Evolutionary conservation across 169 alveolate species (phyloP).

Genomic region (Plasmodium sp.): DNA sequence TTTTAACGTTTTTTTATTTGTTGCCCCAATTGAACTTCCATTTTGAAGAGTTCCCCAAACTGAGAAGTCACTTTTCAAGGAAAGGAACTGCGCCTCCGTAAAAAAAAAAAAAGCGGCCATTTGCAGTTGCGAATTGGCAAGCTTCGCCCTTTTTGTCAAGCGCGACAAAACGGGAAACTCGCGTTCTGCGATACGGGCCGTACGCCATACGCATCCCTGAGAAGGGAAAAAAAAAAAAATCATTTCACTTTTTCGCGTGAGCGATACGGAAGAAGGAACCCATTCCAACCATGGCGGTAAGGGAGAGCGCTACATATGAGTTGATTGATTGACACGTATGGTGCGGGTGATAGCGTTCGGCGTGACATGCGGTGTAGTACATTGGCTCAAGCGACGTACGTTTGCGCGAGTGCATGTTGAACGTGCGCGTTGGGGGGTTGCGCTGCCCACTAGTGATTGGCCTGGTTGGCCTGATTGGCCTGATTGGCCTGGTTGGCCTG

Average conservation of each 20-base stretch:
- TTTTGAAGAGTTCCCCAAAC: not conserved
- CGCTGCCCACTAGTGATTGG: not conserved
- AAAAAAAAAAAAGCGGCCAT: not conserved
- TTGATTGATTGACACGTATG: not conserved
- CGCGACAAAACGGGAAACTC: not conserved
- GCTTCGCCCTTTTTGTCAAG: not conserved
- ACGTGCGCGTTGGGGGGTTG: not conserved
- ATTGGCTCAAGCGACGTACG: not conserved
- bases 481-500: not conserved
- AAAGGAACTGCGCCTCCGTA: not conserved
- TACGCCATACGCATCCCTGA: not conserved
- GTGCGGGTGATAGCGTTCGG: not conserved
- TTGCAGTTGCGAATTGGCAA: not conserved
- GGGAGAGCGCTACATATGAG: not conserved
- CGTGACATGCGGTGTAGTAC: not conserved
- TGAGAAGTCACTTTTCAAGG: not conserved
- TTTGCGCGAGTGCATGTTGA: not conserved
- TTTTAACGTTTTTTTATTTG: not conserved
- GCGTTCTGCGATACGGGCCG: not conserved
- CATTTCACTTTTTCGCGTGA: not conserved
- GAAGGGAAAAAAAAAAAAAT: not conserved
- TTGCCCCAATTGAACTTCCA: not conserved
- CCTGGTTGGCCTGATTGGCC: not conserved
- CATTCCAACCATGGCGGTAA: constrained; percentile 50
- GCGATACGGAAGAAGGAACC: not conserved